Evolutionary conservation across 768 basidiomycete genomes (phyloP), one percentile per base, ranked within the genome.

Genomic region (Sistotremastrum niveocremeum): DNA sequence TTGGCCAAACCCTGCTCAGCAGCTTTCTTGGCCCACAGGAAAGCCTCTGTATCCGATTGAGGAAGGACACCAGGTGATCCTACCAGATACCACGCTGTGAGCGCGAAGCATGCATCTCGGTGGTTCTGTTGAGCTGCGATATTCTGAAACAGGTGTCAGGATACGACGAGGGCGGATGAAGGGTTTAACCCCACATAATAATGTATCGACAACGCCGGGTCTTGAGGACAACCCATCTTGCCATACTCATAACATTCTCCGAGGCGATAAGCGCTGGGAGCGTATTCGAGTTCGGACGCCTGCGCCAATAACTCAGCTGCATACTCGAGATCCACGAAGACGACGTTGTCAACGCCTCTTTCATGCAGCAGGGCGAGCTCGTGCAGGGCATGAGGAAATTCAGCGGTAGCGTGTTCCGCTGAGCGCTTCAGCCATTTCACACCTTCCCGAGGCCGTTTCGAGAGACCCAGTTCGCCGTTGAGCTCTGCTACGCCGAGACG

Each of bases 191-290:
- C 60, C 64, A 94, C 91, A 62, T 99, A 98, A 63, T 98, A 98
- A 64, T 99, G 95, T 55, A 99, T 99, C 40, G 89, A 94, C 47
- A 99, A 69, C 31, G 95, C 95, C 1, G 93, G 78, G 60, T 99
- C 95, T 60, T 91, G 87, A 11, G 95, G 95, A 57, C 95, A 98
- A 6, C 91, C 93, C 78, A 97, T 84, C 70, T 88, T 93, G 34
- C 95, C 95, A 62, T 98, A 99, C 68, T 99, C 95, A 62, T 99
- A 99, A 62, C 93, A 97, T 65, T 98, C 94, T 29, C 95, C 95
- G 47, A 98, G 66, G 49, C 89, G 80, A 66, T 91, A 88, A 33
- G 95, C 95, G 52, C 87, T 91, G 11, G 94, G 89, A 6, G 94
- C 90, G 64, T 97, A 97, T 4, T 91, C 91, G 29, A 99, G 73